These are phyloP conservation scores for Boletellus dicymbophilus DNA, from an alignment of 1,284 basidiomycete species.

Conservation along the genomic window DNA sequence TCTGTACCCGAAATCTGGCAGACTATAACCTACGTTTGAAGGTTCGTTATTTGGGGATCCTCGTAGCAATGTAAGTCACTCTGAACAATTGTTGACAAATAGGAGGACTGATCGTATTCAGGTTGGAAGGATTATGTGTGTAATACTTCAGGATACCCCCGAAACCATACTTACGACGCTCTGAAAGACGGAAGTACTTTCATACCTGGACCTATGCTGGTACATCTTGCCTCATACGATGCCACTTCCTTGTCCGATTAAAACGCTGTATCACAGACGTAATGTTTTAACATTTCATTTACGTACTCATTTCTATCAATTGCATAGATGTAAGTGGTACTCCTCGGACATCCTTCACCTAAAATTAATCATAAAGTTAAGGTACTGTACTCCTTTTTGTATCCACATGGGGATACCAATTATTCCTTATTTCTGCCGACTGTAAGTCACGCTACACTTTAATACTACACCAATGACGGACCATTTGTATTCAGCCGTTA, in stretches of 20 bases:
- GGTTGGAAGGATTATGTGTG: conserved; percentile 14
- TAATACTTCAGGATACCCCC: neutral
- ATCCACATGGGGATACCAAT: conserved; percentile 1
- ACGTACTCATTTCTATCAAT: neutral
- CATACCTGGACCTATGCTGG: conserved; percentile 18
- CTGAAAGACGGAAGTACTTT: conserved; percentile 17
- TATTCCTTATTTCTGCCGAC: conserved; percentile 21
- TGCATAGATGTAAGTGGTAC: conserved; percentile 18
- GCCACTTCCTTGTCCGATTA: neutral
- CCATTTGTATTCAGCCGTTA: conserved; percentile 15
- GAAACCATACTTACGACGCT: neutral
- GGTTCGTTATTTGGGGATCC: conserved; percentile 23
- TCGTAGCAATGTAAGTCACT: conserved; percentile 12
- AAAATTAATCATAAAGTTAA: neutral
- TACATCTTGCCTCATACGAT: neutral
- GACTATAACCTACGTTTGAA: conserved; percentile 7
- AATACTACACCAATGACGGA: neutral
- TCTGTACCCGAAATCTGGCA: neutral
- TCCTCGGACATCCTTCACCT: neutral
- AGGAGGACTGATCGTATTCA: neutral
- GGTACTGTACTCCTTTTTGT: conserved; percentile 11
- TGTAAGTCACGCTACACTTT: conserved; percentile 13
- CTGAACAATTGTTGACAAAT: neutral
- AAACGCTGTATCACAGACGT: conserved; percentile 9
- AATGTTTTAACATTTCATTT: neutral